Evolutionary conservation across 31 red algal species (phyloP).

Genomic region (Porphyra umbilicalis): DNA sequence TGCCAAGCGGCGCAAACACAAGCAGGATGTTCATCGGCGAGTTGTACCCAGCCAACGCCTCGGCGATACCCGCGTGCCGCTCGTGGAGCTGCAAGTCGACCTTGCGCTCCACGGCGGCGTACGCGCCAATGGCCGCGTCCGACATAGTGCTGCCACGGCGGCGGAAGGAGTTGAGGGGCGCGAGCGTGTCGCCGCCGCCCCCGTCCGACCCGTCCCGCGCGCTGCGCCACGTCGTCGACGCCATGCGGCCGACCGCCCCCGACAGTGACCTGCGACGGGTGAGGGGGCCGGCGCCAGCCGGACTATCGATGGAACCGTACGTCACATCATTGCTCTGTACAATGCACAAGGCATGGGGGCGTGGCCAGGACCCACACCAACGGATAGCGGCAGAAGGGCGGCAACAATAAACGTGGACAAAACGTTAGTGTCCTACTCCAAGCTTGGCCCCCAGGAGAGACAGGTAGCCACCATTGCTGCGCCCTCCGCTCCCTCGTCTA

Average conservation of each 20-base stretch:
- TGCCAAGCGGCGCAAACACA: slow-evolving; percentile 65
- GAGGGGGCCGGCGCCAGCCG: not conserved
- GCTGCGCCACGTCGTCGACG: not conserved
- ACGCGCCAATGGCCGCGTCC: not conserved
- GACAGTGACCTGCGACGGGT: not conserved
- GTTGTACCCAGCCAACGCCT: slow-evolving; percentile 55
- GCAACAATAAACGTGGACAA: too few relatives aligned
- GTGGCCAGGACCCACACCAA: too few relatives aligned
- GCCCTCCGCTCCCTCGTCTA: too few relatives aligned
- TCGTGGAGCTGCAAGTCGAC: not conserved
- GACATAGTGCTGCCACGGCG: not conserved
- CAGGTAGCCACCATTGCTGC: too few relatives aligned
- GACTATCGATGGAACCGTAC: not conserved
- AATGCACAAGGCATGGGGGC: too few relatives aligned
- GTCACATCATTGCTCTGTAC: not conserved
- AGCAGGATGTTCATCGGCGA: slow-evolving; percentile 52
- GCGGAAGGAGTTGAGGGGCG: not conserved
- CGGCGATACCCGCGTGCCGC: not conserved
- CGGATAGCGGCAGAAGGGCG: too few relatives aligned
- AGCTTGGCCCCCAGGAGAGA: too few relatives aligned
- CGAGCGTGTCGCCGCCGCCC: not conserved
- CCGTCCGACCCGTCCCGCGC: not conserved
- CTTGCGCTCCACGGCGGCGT: not conserved
- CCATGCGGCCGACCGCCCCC: not conserved
- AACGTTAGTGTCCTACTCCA: too few relatives aligned